Base-by-base conservation (phyloP, 331 rosid genomes). In the Cydonia oblonga region DNA sequence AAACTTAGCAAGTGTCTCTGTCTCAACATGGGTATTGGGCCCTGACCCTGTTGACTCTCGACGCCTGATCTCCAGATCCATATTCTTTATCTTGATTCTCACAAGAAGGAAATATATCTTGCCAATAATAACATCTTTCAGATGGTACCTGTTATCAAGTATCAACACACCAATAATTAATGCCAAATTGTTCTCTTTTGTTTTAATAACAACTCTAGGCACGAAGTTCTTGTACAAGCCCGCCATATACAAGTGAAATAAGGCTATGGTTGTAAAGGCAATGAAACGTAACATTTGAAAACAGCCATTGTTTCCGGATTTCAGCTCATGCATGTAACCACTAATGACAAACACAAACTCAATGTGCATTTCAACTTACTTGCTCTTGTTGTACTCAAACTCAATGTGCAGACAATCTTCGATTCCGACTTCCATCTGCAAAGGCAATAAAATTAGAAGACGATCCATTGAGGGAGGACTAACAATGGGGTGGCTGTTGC, bases 351-450 rank as follows among this genome's bases (percentile, higher is more conserved):
- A 51, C 64, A 30, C n/a, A 35, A 6, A 68, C 23, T 30, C 51
- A n/a, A n/a, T n/a, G n/a, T 20, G 30, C 49, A n/a, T 72, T 46
- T 22, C 2, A 74, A 80, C 97, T 78, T 88, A 92, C 97, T 92
- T 92, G 97, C 96, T 90, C 81, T 92, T 92, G 86, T 90, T 92
- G 81, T 92, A 92, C 81, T 92, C 97, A 10, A 92, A 92, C 81
- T 92, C 97, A 38, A 38, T 38, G 13, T 38, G 42, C 4, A 38
- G 42, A 38, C 42, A 38, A 38, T 38, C 42, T 38, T 92, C 97
- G 28, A 92, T 92, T 64, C 97, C 97, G 72, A 92, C 97, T 81
- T 92, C 97, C 97, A 92, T 89, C 97, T 92, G 90, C 81, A 72
- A 66, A 62, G 66, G 59, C 11, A 73, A 46, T 19, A 60, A 15